These are phyloP conservation scores for Luvunga scandens DNA, from an alignment of 345 rosid species.

Conservation along the genomic window DNA sequence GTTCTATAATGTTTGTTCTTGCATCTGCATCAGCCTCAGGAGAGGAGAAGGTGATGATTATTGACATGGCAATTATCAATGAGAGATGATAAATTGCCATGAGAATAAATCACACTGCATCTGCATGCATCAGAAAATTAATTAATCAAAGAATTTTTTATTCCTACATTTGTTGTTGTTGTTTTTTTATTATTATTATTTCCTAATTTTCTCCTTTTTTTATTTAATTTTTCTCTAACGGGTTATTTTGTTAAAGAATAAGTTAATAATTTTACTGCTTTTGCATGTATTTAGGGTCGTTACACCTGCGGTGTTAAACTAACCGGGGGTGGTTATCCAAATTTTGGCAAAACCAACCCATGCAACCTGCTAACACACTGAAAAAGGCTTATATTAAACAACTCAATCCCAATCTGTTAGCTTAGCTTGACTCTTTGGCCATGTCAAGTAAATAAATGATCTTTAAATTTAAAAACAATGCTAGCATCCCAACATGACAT, in stretches of 20 bases:
- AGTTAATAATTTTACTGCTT: not conserved
- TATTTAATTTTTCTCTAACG: not conserved
- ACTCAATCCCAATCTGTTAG: not conserved
- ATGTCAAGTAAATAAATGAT: not conserved
- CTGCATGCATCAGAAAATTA: not conserved
- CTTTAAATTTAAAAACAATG: not conserved
- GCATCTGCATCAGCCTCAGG: constrained; percentile 20
- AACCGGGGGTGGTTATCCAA: not conserved
- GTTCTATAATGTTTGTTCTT: constrained; percentile 29
- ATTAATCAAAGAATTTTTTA: not conserved
- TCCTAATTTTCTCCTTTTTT: too few relatives aligned
- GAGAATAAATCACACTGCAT: not conserved
- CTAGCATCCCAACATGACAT: too few relatives aligned
- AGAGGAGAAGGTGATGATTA: not conserved
- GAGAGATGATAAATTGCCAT: constrained; percentile 21
- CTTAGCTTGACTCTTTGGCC: not conserved
- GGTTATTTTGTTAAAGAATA: too few relatives aligned
- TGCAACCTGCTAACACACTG: not conserved
- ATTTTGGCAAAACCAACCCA: not conserved
- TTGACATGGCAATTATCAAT: constrained; percentile 11
- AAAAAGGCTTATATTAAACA: not conserved
- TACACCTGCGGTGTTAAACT: constrained; percentile 6
- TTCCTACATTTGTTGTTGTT: not conserved
- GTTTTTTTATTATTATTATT: too few relatives aligned
- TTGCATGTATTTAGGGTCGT: constrained; percentile 9